Evolutionary conservation across 768 basidiomycete species (phyloP).

Genomic region (Scleroderma bovista): DNA sequence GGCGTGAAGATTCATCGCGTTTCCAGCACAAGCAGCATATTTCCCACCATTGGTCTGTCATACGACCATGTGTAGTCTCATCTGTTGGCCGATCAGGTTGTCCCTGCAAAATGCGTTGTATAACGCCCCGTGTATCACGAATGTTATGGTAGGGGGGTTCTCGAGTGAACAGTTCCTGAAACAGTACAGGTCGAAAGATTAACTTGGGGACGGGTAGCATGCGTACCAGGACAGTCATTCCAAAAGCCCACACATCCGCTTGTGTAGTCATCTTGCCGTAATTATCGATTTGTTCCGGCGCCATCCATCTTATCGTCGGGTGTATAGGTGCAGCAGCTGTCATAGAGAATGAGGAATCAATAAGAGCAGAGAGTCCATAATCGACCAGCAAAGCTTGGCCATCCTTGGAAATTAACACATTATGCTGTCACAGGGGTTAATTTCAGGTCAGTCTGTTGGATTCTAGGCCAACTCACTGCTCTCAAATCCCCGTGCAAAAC

Average conservation of each 20-base stretch:
- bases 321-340: neutral
- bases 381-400: neutral
- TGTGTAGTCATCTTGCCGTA: neutral
- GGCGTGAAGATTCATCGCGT: neutral
- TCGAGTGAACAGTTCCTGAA: neutral
- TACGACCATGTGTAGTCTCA: neutral
- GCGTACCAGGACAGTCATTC: neutral
- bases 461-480: neutral
- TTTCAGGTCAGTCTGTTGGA: too few relatives aligned
- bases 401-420: neutral
- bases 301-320: neutral
- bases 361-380: neutral
- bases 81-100: neutral
- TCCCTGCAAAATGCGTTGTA: neutral
- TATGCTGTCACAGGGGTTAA: neutral
- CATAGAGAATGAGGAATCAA: neutral
- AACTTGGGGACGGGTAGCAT: neutral
- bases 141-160: neutral
- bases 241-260: neutral
- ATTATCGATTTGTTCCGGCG: neutral
- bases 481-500: neutral
- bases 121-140: neutral
- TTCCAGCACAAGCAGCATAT: neutral
- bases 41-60: conserved; percentile 1
- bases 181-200: neutral